Base-by-base conservation (phyloP, 2,329 filamentous ascomycete species). In the Fonsecaea monophora region DNA sequence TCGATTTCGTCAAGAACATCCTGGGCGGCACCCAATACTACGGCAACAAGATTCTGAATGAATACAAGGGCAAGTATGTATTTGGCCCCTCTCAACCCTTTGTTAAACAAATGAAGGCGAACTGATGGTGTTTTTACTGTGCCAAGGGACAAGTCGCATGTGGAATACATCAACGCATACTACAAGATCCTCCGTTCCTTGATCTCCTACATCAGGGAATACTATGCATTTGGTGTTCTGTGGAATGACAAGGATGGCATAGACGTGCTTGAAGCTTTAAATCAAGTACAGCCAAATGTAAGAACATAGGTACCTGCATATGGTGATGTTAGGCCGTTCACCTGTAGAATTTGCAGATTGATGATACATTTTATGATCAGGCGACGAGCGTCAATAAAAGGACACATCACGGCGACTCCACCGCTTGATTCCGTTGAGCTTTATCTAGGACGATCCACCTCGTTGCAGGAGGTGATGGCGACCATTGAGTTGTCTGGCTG, bases 141-240 rank as follows among this genome's bases (percentile, higher is more conserved):
- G 32, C n/a, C 21, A 15, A 95, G 92, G 81, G 92, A 94, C 74
- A 85, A 87, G 63, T 87, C 88, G 74, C 91, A 97, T 74, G 86
- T 94, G 63, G 90, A 95, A 75, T 99, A 94, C 88, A 88, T 97
- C 38, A 91, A 94, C 75, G 85, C 92, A n/a, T 97, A 96, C 82
- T 96, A 96, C 80, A 89, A 90, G 74, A 86, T 97, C 67, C 96
- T 97, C 83, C 91, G 90, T 74, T 89, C 93, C 35, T 87, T 99
- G 50, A 83, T 88, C 65, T 89, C 90, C 59, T 97, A 96, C 77
- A 88, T 95, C 72, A 94, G 94, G 81, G 88, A 92, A 73, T 88
- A 94, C 77, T 96, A 92, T 77, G 82, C 88, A n/a, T 87, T 84
- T 57, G 94, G 94, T 56, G 85, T 98, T 67, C 86, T 87, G 4